Conservation (phyloP, 2,329 filamentous ascomycete species). For the Penicillium glabrum region DNA sequence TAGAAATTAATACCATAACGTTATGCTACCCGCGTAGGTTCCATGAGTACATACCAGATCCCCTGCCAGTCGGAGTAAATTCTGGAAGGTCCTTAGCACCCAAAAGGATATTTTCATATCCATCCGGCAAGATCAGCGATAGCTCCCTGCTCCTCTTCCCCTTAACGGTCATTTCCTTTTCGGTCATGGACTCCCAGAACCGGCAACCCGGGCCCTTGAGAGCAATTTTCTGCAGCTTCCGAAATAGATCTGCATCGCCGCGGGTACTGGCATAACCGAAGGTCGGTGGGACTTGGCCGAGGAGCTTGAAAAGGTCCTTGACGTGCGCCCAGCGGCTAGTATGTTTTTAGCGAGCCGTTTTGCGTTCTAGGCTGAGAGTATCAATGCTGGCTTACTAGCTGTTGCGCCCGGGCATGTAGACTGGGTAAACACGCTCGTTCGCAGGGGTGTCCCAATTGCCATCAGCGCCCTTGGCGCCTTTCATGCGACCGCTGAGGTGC, state of each 20-base stretch:
- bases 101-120: not conserved
- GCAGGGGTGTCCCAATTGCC: constrained; percentile 3
- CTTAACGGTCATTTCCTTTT: constrained; percentile 4
- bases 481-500: constrained; percentile 3
- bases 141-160: constrained; percentile 7
- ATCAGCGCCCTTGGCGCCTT: not conserved
- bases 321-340: constrained; percentile 8
- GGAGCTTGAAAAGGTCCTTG: constrained; percentile 5
- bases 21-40: not conserved
- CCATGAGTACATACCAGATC: not conserved
- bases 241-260: constrained; percentile 2
- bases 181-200: constrained; percentile 16
- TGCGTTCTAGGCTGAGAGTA: not conserved
- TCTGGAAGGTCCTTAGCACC: not conserved
- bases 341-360: not conserved
- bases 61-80: not conserved
- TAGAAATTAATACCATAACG: not conserved
- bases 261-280: not conserved
- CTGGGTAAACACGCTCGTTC: constrained; percentile 9
- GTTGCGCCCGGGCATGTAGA: constrained; percentile 14
- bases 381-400: constrained; percentile 12
- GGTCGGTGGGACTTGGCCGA: not conserved
- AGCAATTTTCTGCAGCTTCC: constrained; percentile 3
- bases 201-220: not conserved
- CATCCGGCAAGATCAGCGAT: constrained; percentile 2